These are phyloP conservation scores for Serendipita sp. DNA, from an alignment of 1,284 basidiomycete species.

Conservation along the genomic window DNA sequence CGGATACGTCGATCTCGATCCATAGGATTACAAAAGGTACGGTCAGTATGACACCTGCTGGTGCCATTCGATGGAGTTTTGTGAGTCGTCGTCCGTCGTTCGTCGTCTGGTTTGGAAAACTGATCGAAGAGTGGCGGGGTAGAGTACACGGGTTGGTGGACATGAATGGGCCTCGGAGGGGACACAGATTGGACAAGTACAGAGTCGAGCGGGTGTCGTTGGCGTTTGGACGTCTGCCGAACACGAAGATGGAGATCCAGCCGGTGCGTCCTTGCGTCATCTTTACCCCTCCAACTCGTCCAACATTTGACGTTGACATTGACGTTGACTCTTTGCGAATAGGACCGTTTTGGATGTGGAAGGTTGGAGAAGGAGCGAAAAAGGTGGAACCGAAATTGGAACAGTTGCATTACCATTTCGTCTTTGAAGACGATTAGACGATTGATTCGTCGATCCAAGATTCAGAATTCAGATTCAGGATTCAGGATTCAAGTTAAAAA, in stretches of 20 bases:
- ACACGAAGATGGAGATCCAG: slow-evolving; percentile 29
- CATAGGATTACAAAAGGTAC: slow-evolving; percentile 28
- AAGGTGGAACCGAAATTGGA: too few relatives aligned
- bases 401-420: too few relatives aligned
- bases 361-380: slow-evolving; percentile 22
- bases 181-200: slow-evolving; percentile 45
- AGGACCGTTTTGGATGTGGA: slow-evolving; percentile 55
- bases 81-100: slow-evolving; percentile 26
- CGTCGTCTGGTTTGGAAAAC: neutral
- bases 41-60: slow-evolving; percentile 39
- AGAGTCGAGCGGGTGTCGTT: slow-evolving; percentile 46
- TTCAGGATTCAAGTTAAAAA: too few relatives aligned
- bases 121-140: neutral
- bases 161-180: slow-evolving; percentile 33
- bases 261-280: slow-evolving; percentile 24
- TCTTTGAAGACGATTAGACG: too few relatives aligned
- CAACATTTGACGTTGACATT: neutral
- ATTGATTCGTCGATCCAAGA: too few relatives aligned
- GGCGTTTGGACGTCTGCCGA: slow-evolving; percentile 49
- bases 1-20: too few relatives aligned
- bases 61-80: slow-evolving; percentile 46
- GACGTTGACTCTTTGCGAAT: neutral
- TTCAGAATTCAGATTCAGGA: too few relatives aligned
- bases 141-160: slow-evolving; percentile 8
- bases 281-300: neutral